These are phyloP conservation scores for Bretschneidera sinensis DNA, from an alignment of 345 rosid species.

Conservation along the genomic window DNA sequence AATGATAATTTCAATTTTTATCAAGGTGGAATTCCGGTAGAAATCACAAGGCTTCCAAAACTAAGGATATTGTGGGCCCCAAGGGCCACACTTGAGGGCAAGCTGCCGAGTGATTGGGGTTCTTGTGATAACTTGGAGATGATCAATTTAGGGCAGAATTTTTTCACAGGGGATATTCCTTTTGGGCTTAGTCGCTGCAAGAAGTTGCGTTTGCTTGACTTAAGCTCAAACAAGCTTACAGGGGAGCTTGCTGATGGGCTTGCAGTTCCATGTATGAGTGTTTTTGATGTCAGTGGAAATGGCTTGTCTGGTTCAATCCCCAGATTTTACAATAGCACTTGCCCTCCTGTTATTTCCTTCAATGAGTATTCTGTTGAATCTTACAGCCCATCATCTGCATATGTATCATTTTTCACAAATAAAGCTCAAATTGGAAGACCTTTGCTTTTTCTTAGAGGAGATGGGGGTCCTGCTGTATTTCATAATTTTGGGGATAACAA, in stretches of 20 bases:
- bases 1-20: slow-evolving; percentile 69
- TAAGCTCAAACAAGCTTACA: slow-evolving; percentile 56
- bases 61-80: slow-evolving; percentile 87
- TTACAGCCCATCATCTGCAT: slow-evolving; percentile 44
- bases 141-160: slow-evolving; percentile 71
- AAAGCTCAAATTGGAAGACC: slow-evolving; percentile 37
- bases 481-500: slow-evolving; percentile 75
- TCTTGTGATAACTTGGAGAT: slow-evolving; percentile 69
- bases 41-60: slow-evolving; percentile 54
- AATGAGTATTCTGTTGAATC: slow-evolving; percentile 24
- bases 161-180: slow-evolving; percentile 57
- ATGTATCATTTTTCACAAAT: slow-evolving; percentile 43
- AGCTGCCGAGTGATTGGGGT: slow-evolving; percentile 62
- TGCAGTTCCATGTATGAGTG: slow-evolving; percentile 71
- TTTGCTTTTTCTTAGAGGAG: slow-evolving; percentile 27
- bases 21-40: slow-evolving; percentile 65
- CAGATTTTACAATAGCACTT: slow-evolving; percentile 35
- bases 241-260: slow-evolving; percentile 56
- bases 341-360: slow-evolving; percentile 39
- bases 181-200: slow-evolving; percentile 49
- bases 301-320: slow-evolving; percentile 65
- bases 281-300: slow-evolving; percentile 74
- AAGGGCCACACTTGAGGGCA: slow-evolving; percentile 63
- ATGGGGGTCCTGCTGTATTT: slow-evolving; percentile 36
- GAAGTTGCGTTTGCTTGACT: slow-evolving; percentile 63